phyloP scores from a whole-genome alignment of 768 basidiomycete species.

The Jaapia argillacea region DNA sequence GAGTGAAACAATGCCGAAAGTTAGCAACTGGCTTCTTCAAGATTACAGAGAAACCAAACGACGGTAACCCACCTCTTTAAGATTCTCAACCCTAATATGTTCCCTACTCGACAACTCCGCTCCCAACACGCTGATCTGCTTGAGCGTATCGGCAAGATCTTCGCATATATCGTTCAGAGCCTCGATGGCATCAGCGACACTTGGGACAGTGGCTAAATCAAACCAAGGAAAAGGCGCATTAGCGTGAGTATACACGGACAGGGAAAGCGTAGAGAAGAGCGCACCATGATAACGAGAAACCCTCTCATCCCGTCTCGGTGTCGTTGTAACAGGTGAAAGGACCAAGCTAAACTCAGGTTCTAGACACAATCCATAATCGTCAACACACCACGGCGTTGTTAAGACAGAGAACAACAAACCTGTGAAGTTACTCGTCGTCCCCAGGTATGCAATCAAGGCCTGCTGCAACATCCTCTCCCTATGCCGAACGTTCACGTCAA shows the following conservation, averaged over 20 bases:
- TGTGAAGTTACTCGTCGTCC: constrained; percentile 63
- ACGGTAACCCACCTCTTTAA: constrained; percentile 49
- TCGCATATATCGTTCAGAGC: constrained; percentile 52
- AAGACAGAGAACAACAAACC: constrained; percentile 35
- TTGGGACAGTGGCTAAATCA: constrained; percentile 60
- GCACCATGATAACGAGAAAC: too few relatives aligned
- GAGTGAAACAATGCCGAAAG: not conserved
- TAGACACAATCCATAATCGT: too few relatives aligned
- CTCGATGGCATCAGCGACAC: constrained; percentile 63
- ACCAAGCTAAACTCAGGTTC: constrained; percentile 63
- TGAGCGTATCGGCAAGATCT: constrained; percentile 50
- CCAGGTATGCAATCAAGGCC: constrained; percentile 56
- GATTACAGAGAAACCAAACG: too few relatives aligned
- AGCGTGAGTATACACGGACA: too few relatives aligned
- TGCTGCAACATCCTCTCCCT: constrained; percentile 52
- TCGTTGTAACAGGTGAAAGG: not conserved
- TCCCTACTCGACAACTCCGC: constrained; percentile 66
- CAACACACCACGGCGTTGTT: too few relatives aligned
- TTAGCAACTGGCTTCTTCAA: not conserved
- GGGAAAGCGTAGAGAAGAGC: not conserved
- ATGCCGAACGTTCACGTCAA: constrained; percentile 43
- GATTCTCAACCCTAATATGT: constrained; percentile 59
- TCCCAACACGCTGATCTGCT: constrained; percentile 57
- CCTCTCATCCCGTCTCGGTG: too few relatives aligned
- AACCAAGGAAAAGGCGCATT: too few relatives aligned